Evolutionary conservation across 2,329 filamentous ascomycete species (phyloP).

Genomic region (Colletotrichum tofieldiae): DNA sequence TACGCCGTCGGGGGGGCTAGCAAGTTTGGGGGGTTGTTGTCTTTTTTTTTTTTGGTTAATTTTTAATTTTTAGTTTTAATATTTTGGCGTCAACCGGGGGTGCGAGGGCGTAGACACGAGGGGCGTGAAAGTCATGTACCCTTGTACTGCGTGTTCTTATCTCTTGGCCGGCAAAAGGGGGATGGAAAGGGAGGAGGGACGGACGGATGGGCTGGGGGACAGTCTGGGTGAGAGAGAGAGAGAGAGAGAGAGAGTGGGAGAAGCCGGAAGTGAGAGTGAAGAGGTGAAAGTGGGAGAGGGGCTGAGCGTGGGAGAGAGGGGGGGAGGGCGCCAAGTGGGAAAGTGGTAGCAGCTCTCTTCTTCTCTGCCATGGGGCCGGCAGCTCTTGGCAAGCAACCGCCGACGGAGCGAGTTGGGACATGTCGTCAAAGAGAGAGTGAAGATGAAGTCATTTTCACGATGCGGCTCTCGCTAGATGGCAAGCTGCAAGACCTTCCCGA

Average conservation of each 20-base stretch:
- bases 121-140: not conserved
- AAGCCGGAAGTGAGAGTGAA: conserved; percentile 1
- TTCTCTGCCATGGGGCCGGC: not conserved
- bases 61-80: no score
- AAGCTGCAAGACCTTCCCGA: conserved; percentile 10
- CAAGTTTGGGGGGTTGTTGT: not conserved
- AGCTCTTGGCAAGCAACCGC: conserved; percentile 28
- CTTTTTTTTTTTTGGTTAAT: no score
- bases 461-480: conserved; percentile 17
- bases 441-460: conserved; percentile 23
- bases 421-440: not conserved
- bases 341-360: conserved; percentile 16
- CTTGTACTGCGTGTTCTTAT: not conserved
- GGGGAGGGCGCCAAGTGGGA: conserved; percentile 24
- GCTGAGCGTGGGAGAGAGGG: not conserved
- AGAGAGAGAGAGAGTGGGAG: not conserved
- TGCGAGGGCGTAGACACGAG: not conserved
- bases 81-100: not conserved
- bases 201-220: not conserved
- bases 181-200: not conserved
- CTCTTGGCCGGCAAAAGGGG: not conserved
- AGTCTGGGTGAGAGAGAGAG: not conserved
- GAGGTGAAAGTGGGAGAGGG: not conserved
- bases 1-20: conserved; percentile 26
- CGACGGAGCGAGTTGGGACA: not conserved